Conservation (phyloP, 2,329 filamentous ascomycete species). For the Pseudocercospora pini-densiflorae region DNA sequence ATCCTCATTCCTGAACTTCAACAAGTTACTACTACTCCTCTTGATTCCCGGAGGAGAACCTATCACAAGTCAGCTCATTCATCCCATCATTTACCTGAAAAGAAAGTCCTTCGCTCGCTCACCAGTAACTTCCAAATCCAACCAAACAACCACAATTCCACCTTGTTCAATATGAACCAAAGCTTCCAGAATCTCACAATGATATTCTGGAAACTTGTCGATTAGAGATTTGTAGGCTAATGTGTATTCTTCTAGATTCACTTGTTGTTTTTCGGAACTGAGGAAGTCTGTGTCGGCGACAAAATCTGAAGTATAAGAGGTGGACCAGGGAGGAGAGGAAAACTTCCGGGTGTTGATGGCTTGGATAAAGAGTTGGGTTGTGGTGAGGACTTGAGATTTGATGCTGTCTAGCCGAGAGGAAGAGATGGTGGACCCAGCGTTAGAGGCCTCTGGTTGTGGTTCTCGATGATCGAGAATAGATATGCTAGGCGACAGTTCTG, state of each 20-base stretch:
- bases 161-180: neutral
- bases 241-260: neutral
- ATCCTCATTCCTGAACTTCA: neutral
- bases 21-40: neutral
- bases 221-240: neutral
- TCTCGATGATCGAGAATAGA: no score
- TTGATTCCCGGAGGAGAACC: neutral
- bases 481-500: no score
- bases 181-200: neutral
- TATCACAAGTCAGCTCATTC: neutral
- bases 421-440: no score
- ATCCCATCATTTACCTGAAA: no score
- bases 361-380: neutral
- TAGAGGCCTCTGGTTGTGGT: no score
- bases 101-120: no score
- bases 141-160: neutral
- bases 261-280: neutral
- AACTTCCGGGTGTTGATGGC: neutral
- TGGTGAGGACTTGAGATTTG: neutral
- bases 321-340: no score
- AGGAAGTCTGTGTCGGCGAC: neutral
- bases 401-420: neutral
- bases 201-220: neutral
- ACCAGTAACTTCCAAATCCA: neutral
- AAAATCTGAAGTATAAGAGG: neutral